Evolutionary conservation across 2,329 filamentous ascomycete species (phyloP), one percentile per base, ranked within the genome.

Genomic region (Xylaria sp.): DNA sequence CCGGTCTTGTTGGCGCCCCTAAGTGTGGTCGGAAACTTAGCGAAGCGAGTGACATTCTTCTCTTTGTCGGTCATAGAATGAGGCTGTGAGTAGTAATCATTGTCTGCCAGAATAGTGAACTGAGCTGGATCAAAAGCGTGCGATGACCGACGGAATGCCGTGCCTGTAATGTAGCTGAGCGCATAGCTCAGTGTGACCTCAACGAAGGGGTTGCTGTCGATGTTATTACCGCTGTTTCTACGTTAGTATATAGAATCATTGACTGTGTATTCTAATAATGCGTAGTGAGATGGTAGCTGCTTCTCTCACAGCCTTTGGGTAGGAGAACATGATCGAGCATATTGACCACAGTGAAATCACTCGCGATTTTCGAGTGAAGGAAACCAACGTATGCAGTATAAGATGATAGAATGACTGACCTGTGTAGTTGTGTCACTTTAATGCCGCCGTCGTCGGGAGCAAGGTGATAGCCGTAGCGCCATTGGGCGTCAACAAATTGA

Each of bases 41-140:
- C 86, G 82, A 98, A 98, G 69, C 89, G 89, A 18, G 75, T 80
- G 66, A 72, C 75, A 77, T 71, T 73, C 63, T 65, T 72, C 69
- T 71, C 70, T 30, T 65, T 69, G 67, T 61, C 68, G 23, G 67
- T 60, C 20, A 78, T 72, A 28, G 78, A 76, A 30, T 83, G 78
- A 2, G 90, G 85, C 67, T 90, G 89, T 4, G 96, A 97, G 84
- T 98, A 99, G 86, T 99, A 99, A 83, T 97, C 93, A 77, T 96
- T 94, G 81, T 97, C 94, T 68, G 96, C 95, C 41, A 98, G 87
- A 78, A 99, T 95, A 69, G 92, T 94, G 78, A 98, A 88, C 15
- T 89, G 89, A 34, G 91, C 82, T 4, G 94, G 88, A 15, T 86
- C 85, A 76, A 96, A 89, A 76, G 81, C 86, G 73, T 82, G 79